Evolutionary conservation across 257 asterid genomes (phyloP), one percentile per base, ranked within the genome.

Genomic region (Petrea volubilis): DNA sequence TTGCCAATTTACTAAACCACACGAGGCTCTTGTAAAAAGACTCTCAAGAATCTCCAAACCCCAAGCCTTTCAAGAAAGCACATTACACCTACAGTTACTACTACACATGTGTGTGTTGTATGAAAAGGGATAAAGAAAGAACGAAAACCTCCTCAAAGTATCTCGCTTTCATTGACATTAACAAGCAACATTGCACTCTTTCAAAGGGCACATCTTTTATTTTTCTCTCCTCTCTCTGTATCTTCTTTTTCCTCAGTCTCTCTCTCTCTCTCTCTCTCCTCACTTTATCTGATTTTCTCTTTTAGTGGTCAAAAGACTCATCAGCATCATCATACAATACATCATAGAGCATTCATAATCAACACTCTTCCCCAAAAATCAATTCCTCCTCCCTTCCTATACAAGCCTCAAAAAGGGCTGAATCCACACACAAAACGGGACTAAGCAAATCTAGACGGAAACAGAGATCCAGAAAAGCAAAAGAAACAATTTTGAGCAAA

Each of bases 261-360:
- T 58, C 34, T 33, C 59, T 63, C 15, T 68, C 10, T 75, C 40
- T 74, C 70, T 59, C 67, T 66, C 61, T 65, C 44, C 58, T 64
- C 86, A 74, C 90, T 84, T 81, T 87, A 72, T 74, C 75, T 69
- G 78, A 77, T 78, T 81, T 55, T 53, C 77, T 70, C 78, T 76
- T 74, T 82, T 60, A 64, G 66, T 67, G 85, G 92, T 84, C 86
- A 86, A 86, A 86, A 83, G 84, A 79, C 77, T 76, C 81, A 71
- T 76, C 81, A 65, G 67, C 72, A 81, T 75, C 85, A 81, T 76
- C 77, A 83, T 72, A 56, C 78, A 76, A 12, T 77, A 76, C 74
- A 78, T 74, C 77, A 83, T 75, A 78, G 55, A 80, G 75, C 85
- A 77, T 76, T 77, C 82, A 79, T 66, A 67, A 72, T 73, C 77